Evolutionary conservation across 2,329 filamentous ascomycete species (phyloP).

Genomic region (Paraphaeosphaeria minitans): DNA sequence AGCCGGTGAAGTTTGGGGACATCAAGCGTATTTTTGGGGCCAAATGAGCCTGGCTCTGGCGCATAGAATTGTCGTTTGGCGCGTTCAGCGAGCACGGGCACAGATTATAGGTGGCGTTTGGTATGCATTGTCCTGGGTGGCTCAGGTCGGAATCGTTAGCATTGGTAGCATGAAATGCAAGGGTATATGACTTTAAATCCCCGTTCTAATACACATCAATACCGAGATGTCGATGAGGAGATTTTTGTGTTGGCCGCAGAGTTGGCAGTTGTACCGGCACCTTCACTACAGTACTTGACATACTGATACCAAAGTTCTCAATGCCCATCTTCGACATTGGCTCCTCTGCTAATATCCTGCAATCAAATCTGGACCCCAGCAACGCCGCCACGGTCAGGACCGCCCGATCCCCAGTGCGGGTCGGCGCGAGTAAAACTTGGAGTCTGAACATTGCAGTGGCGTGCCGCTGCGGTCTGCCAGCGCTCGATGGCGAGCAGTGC

Average conservation of each 20-base stretch:
- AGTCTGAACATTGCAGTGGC: background rate
- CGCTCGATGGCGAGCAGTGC: background rate
- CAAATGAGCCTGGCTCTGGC: background rate
- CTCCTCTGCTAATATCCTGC: background rate
- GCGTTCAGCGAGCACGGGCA: background rate
- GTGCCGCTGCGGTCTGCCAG: slow-evolving; percentile 1
- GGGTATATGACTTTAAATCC: too few species aligned
- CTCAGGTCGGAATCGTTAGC: too few species aligned
- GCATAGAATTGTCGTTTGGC: too few species aligned
- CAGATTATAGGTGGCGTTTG: background rate
- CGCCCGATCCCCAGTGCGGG: slow-evolving; percentile 13
- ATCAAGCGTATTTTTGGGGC: slow-evolving; percentile 33
- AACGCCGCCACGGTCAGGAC: background rate
- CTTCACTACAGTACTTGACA: too few species aligned
- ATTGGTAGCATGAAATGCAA: too few species aligned
- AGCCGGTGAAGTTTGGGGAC: slow-evolving; percentile 46
- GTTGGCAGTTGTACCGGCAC: too few species aligned
- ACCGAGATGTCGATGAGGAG: too few species aligned
- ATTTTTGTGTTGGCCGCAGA: too few species aligned
- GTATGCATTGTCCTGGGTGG: background rate
- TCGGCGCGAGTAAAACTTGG: background rate
- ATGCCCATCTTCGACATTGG: too few species aligned
- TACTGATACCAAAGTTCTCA: too few species aligned
- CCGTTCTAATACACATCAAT: too few species aligned
- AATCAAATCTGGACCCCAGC: background rate